Evolutionary conservation across 2,329 filamentous ascomycete species (phyloP).

Genomic region (Coniochaeta sp.): DNA sequence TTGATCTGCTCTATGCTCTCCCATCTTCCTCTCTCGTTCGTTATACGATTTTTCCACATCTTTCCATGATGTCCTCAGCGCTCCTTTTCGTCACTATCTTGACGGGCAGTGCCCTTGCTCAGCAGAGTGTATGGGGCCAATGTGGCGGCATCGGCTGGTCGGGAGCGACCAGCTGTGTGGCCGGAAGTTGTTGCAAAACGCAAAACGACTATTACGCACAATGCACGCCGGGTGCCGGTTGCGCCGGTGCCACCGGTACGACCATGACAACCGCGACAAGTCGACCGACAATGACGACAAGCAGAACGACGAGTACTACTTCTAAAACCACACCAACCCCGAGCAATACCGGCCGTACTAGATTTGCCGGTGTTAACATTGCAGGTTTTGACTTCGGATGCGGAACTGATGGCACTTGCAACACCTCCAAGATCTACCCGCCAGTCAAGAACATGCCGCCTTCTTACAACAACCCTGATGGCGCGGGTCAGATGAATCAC

Average conservation of each 20-base stretch:
- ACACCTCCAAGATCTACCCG: neutral
- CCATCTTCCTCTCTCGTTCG: neutral
- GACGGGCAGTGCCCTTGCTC: slow-evolving; percentile 1
- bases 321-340: neutral
- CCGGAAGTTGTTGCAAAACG: slow-evolving; percentile 10
- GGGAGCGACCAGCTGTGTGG: slow-evolving; percentile 13
- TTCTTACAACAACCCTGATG: slow-evolving; percentile 1
- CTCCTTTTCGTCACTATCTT: neutral
- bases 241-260: neutral
- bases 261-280: neutral
- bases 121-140: slow-evolving; percentile 14
- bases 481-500: slow-evolving; percentile 4
- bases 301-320: neutral
- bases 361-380: slow-evolving; percentile 3
- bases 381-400: slow-evolving; percentile 4
- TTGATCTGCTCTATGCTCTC: neutral
- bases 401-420: slow-evolving; percentile 2
- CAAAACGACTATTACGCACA: slow-evolving; percentile 17
- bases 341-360: neutral
- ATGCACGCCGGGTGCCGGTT: slow-evolving; percentile 9
- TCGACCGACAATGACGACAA: neutral
- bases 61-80: neutral
- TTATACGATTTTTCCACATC: neutral
- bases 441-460: neutral
- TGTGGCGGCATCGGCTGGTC: slow-evolving; percentile 12